Percentiles rank a stretch among this genome's conserved stretches.
phyloP scores from a whole-genome alignment of 139 green algal species.

The Ettlia oleoabundans region DNA sequence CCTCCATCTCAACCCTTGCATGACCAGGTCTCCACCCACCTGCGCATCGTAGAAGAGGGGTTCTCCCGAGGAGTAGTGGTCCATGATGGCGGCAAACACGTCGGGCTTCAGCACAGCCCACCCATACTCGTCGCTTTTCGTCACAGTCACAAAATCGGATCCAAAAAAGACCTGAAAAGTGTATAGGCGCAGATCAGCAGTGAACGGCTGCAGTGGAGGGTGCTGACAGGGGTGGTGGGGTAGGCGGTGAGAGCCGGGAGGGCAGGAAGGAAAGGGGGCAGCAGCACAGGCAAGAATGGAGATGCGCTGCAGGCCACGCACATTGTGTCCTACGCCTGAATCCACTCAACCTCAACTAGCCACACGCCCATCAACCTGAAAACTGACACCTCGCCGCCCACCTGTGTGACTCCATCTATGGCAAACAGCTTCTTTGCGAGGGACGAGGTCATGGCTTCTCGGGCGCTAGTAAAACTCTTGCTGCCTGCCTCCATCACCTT shows the following conservation, averaged over 20 bases:
- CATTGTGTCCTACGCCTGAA: too few species aligned
- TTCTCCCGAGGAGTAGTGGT: constrained; percentile 46
- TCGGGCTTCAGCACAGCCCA: constrained; percentile 94
- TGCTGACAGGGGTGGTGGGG: too few species aligned
- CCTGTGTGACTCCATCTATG: constrained; percentile 84
- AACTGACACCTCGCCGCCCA: constrained; percentile 36
- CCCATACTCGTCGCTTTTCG: constrained; percentile 80
- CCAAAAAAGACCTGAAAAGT: constrained; percentile 84
- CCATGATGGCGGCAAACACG: constrained; percentile 96
- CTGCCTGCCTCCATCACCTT: constrained; percentile 73
- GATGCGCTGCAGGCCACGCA: too few species aligned
- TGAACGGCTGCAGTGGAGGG: too few species aligned
- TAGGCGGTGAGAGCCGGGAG: too few species aligned
- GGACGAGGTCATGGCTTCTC: constrained; percentile 85
- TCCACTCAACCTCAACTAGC: too few species aligned
- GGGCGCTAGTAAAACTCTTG: constrained; percentile 80
- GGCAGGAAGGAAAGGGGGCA: too few species aligned
- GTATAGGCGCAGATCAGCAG: too few species aligned
- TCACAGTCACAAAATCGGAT: constrained; percentile 97
- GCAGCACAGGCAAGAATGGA: too few species aligned
- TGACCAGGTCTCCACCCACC: constrained; percentile 17
- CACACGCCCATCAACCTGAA: not conserved
- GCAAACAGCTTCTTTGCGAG: constrained; percentile 90
- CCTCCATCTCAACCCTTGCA: constrained; percentile 45
- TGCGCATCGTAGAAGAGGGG: constrained; percentile 33